Conservation (phyloP, 148 eudicot genomes). For the Euryodendron excelsum region DNA sequence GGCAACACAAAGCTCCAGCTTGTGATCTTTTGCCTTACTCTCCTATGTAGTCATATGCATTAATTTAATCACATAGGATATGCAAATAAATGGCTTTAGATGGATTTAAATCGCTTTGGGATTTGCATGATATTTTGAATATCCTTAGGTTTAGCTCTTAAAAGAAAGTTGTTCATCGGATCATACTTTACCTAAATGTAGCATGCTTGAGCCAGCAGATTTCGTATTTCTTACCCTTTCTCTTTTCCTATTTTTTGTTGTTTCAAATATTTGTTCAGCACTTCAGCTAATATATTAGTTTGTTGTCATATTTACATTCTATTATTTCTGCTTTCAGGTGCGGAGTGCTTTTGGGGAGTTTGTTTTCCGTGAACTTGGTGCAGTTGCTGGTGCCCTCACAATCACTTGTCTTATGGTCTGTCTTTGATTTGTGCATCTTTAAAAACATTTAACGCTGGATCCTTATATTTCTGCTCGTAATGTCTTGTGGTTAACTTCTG, state of each 20-base stretch:
- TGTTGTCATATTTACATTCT: neutral
- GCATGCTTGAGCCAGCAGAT: neutral
- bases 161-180: no score
- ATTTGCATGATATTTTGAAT: no score
- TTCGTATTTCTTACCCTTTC: no score
- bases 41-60: neutral
- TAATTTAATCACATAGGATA: no score
- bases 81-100: no score
- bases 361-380: constrained; percentile 70
- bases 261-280: neutral
- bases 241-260: neutral
- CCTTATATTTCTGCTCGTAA: constrained; percentile 3
- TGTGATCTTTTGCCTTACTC: neutral
- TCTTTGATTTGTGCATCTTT: constrained; percentile 11
- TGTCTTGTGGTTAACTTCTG: neutral
- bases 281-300: neutral
- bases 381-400: constrained; percentile 86
- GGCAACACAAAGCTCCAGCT: neutral
- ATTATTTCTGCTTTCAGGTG: constrained; percentile 42
- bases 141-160: no score
- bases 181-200: neutral
- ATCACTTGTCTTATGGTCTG: constrained; percentile 90
- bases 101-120: no score
- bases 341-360: constrained; percentile 53
- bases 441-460: neutral